Conservation (phyloP, 306 rosid species). For the Vigna trinervia region DNA sequence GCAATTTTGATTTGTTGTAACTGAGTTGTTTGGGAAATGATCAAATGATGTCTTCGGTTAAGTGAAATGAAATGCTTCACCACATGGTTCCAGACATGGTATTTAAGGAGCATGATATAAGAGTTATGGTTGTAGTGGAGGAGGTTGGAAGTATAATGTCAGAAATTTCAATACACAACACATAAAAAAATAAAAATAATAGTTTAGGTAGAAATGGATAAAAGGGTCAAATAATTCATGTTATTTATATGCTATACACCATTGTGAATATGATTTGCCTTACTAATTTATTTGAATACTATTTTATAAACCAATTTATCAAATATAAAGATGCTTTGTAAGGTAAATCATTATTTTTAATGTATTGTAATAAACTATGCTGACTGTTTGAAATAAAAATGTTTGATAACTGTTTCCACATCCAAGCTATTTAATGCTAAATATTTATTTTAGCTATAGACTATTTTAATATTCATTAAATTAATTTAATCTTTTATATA, state of each 20-base stretch:
- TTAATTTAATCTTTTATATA: too few species aligned
- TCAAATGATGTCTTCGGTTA: conserved; percentile 4
- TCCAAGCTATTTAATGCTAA: background rate
- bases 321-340: too few species aligned
- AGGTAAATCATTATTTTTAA: too few species aligned
- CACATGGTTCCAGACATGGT: background rate
- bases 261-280: too few species aligned
- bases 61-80: conserved; percentile 15
- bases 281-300: too few species aligned
- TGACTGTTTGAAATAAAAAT: too few species aligned
- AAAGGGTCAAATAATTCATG: background rate
- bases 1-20: conserved; percentile 52
- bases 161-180: background rate
- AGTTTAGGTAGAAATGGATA: background rate
- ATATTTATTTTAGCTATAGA: background rate
- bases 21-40: conserved; percentile 46
- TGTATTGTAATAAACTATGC: too few species aligned
- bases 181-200: background rate
- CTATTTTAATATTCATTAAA: background rate
- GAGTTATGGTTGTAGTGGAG: background rate
- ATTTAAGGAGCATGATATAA: background rate
- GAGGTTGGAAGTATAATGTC: background rate
- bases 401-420: too few species aligned
- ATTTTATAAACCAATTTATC: too few species aligned
- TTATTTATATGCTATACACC: too few species aligned